Percentiles rank a stretch among this genome's conserved stretches.
Evolutionary conservation across 495 filamentous ascomycete species (phyloP).

Genomic region (Daldinia concentrica): DNA sequence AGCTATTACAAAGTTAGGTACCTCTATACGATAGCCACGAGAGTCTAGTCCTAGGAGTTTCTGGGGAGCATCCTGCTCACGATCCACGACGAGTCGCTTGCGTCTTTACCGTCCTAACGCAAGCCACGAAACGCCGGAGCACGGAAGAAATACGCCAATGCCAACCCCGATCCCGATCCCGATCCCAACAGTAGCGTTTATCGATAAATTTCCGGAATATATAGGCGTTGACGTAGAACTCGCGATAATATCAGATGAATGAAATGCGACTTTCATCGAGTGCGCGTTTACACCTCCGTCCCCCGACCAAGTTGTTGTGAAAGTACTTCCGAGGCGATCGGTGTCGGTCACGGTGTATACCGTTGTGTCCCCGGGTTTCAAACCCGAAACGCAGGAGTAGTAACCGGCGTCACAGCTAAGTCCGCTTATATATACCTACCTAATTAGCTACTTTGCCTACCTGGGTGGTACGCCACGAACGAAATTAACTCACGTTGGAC

Average conservation of each 20-base stretch:
- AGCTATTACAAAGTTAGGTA: no score
- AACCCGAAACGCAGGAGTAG: slow-evolving; percentile 18
- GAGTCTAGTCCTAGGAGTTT: neutral
- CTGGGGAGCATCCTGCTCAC: neutral
- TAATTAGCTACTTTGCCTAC: no score
- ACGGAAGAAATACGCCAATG: slow-evolving; percentile 4
- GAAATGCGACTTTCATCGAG: slow-evolving; percentile 32
- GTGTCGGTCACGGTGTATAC: slow-evolving; percentile 13
- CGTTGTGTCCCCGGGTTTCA: neutral
- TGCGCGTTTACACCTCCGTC: slow-evolving; percentile 33
- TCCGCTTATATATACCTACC: no score
- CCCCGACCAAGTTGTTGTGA: slow-evolving; percentile 6
- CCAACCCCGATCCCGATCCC: slow-evolving; percentile 11
- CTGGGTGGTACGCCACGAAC: slow-evolving; percentile 18
- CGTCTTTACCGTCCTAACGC: slow-evolving; percentile 2
- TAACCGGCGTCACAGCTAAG: slow-evolving; percentile 15
- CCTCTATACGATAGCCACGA: neutral
- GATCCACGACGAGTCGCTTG: neutral
- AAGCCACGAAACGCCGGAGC: neutral
- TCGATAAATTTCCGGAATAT: neutral
- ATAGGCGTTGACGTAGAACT: neutral
- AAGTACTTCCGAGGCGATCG: slow-evolving; percentile 24
- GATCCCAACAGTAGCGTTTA: neutral
- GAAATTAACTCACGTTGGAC: slow-evolving; percentile 15
- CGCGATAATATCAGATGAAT: slow-evolving; percentile 24